These are phyloP conservation scores for Fusarium sp. DNA, from an alignment of 2,329 filamentous ascomycete genomes.

Conservation along the genomic window DNA sequence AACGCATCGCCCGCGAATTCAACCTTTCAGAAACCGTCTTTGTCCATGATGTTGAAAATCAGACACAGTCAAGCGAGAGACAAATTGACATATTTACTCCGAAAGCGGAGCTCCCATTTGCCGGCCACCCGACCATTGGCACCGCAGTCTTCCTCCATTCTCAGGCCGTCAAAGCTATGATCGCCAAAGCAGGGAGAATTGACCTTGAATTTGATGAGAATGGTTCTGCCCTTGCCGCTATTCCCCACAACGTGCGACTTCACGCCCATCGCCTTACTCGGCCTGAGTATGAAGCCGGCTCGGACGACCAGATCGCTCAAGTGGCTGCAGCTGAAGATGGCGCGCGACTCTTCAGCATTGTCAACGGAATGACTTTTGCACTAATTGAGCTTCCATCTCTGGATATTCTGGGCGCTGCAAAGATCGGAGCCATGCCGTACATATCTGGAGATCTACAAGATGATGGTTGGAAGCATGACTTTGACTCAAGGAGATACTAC, in stretches of 20 bases:
- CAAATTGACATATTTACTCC: constrained; percentile 68
- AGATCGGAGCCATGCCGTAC: constrained; percentile 51
- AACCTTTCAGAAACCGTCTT: constrained; percentile 73
- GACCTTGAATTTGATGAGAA: constrained; percentile 51
- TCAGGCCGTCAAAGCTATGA: constrained; percentile 53
- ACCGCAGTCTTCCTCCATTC: constrained; percentile 60
- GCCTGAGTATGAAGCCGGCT: constrained; percentile 10
- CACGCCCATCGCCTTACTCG: constrained; percentile 59
- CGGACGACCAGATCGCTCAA: constrained; percentile 39
- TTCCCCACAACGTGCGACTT: constrained; percentile 74
- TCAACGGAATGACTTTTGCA: constrained; percentile 78
- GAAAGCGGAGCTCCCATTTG: constrained; percentile 66
- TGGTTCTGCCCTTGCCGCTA: constrained; percentile 64
- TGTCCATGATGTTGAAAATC: constrained; percentile 59
- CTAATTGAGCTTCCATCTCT: constrained; percentile 70
- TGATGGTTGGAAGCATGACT: constrained; percentile 63
- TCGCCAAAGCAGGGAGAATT: constrained; percentile 68
- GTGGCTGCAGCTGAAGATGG: constrained; percentile 49
- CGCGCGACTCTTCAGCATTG: constrained; percentile 68
- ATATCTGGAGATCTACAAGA: constrained; percentile 54
- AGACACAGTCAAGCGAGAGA: constrained; percentile 44
- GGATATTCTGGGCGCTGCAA: constrained; percentile 63
- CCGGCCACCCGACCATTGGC: constrained; percentile 71
- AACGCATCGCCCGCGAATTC: constrained; percentile 69
- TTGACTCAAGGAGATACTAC: constrained; percentile 65